These are phyloP conservation scores for Globisporangium mamillatum DNA, from an alignment of 352 stramenopile genomes.

Conservation along the genomic window DNA sequence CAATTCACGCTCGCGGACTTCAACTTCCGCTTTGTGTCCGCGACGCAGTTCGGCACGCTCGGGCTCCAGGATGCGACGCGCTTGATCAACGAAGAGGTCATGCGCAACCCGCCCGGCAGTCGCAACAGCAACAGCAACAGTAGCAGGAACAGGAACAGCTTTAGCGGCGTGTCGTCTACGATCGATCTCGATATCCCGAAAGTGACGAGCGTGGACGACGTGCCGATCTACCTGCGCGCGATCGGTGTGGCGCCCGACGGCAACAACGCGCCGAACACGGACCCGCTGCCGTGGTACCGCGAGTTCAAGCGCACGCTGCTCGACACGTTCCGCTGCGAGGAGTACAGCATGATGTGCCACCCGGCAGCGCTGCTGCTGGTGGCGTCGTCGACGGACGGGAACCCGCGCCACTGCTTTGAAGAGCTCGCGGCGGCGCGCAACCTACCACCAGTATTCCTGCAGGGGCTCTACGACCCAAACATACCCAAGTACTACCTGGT, in stretches of 20 bases:
- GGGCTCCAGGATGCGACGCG: slow-evolving; percentile 48
- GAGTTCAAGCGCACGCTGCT: slow-evolving; percentile 78
- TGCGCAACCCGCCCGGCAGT: slow-evolving; percentile 37
- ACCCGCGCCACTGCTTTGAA: slow-evolving; percentile 74
- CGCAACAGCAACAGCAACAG: neutral
- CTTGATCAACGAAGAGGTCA: slow-evolving; percentile 63
- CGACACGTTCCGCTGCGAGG: slow-evolving; percentile 81
- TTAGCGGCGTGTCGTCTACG: slow-evolving; percentile 19
- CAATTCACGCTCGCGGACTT: slow-evolving; percentile 60
- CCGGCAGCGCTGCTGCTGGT: slow-evolving; percentile 74
- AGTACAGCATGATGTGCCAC: slow-evolving; percentile 74
- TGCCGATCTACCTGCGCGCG: slow-evolving; percentile 59
- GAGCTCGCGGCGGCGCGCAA: slow-evolving; percentile 46
- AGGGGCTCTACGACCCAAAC: slow-evolving; percentile 76
- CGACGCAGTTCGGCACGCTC: slow-evolving; percentile 49
- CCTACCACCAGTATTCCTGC: slow-evolving; percentile 58
- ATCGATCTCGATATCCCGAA: slow-evolving; percentile 68
- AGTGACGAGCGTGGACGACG: slow-evolving; percentile 56
- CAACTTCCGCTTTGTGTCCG: slow-evolving; percentile 72
- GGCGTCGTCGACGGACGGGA: slow-evolving; percentile 79
- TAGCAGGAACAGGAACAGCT: slow-evolving; percentile 2
- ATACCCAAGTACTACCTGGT: slow-evolving; percentile 89
- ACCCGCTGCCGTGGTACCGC: slow-evolving; percentile 69
- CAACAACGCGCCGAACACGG: slow-evolving; percentile 35
- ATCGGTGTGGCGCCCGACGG: slow-evolving; percentile 41